These are phyloP conservation scores for Ceratocystis variospora DNA, from an alignment of 2,329 filamentous ascomycete species.

Conservation along the genomic window DNA sequence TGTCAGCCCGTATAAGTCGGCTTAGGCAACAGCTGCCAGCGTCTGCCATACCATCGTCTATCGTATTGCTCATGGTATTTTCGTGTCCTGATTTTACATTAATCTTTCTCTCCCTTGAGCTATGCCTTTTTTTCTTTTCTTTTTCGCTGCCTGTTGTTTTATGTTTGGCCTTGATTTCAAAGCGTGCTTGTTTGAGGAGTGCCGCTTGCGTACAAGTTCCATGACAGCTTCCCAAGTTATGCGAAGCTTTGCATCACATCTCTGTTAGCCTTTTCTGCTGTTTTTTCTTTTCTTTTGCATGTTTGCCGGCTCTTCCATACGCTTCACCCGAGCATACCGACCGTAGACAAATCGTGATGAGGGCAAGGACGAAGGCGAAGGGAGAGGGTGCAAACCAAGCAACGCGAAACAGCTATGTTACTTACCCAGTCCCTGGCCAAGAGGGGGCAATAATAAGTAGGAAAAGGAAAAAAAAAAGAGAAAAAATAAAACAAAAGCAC, in stretches of 20 bases:
- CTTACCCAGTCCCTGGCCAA: not conserved
- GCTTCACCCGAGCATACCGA: not conserved
- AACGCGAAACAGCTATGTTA: not conserved
- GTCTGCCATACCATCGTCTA: not conserved
- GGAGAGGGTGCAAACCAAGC: not conserved
- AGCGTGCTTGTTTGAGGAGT: not conserved
- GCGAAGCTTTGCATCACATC: not conserved
- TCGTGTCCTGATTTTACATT: not conserved
- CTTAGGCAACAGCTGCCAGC: not conserved
- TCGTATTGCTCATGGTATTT: not conserved
- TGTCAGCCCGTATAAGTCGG: not conserved
- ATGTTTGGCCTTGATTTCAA: not conserved
- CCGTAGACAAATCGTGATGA: no score
- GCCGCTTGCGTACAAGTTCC: not conserved
- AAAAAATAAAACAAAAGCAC: not conserved
- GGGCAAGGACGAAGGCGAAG: no score
- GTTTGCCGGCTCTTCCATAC: not conserved
- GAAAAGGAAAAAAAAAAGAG: not conserved
- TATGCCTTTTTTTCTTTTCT: not conserved
- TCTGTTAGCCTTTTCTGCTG: not conserved
- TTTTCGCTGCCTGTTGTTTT: not conserved
- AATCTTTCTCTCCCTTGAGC: not conserved
- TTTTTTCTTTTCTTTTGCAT: not conserved
- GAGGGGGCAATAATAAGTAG: not conserved
- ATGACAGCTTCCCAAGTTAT: not conserved